Base-by-base conservation (phyloP, 345 rosid genomes). In the Sapria himalayana region DNA sequence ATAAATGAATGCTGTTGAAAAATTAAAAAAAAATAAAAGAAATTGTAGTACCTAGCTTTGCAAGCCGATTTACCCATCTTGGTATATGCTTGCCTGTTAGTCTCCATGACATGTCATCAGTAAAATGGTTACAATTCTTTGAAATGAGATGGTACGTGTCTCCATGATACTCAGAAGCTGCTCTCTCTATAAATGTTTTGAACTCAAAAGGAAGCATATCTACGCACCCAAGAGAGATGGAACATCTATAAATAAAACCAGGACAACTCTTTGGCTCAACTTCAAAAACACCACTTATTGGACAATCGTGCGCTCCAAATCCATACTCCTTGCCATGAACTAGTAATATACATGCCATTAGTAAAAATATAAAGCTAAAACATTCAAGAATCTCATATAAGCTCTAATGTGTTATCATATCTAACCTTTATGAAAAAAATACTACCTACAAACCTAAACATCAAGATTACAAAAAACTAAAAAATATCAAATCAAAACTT, bases 321-420 rank as follows among this genome's bases (percentile, higher is more conserved):
- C 80, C 75, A 22, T 74, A 78, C 58, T 78, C 91, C 49, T 69
- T 78, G n/a, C 84, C 78, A 17, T 74, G 91, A 42, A 78, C 91
- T 78, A 77, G 42, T 45, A 33, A 38, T 3, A 14, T 24, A 43
- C 24, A 37, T 29, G 25, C 23, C 18, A 20, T 36, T 9, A 24
- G 18, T n/a, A n/a, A n/a, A n/a, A n/a, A n/a, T n/a, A n/a, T n/a
- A n/a, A n/a, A n/a, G n/a, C n/a, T n/a, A n/a, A n/a, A n/a, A n/a
- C n/a, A n/a, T n/a, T n/a, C n/a, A n/a, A n/a, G n/a, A n/a, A n/a
- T n/a, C n/a, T n/a, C 8, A 15, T 35, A 34, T 3, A 35, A 1
- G 8, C 13, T 33, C 22, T 9, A 10, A 33, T 33, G 15, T 29
- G 4, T 29, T 18, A 29, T 19, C 32, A 29, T n/a, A 13, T 27